Evolutionary conservation across 306 rosid species (phyloP), one percentile per base, ranked within the genome.

Genomic region (Cicer bijugum): DNA sequence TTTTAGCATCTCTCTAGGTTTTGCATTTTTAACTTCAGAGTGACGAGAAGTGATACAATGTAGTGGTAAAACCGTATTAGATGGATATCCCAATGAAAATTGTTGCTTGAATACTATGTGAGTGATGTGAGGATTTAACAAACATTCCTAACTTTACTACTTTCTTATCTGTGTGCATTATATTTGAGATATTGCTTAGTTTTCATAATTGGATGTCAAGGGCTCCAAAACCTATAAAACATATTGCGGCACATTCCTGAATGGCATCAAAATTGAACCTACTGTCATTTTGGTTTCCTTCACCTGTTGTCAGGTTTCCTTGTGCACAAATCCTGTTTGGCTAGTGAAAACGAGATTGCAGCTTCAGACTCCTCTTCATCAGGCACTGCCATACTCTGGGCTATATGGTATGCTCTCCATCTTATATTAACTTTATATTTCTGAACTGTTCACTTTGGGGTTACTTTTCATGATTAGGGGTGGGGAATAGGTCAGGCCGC

Each of bases 301-400:
- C 77, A 37, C 72, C 77, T 38, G 66, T 82, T 75, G 57, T 70
- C 85, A 94, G 97, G 97, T 91, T 71, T 87, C 85, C 80, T 86
- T 94, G 61, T 94, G 90, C 82, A 94, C 99, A 43, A 88, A 91
- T 82, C 99, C 97, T 60, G 77, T 91, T 66, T 91, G 99, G 97
- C 89, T 94, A 14, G 97, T 94, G 60, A 94, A 94, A 81, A 94
- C 97, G 80, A 88, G 99, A 87, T 74, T 94, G 88, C 97, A 94
- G 88, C 99, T 94, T 85, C 99, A 94, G 85, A 90, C 84, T 82
- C 97, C 96, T 76, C 88, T 90, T 81, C 90, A 89, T 90, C 97
- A 89, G 86, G 82, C 89, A 17, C 96, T 38, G 20, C 97, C 96
- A 37, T 89, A 94, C 85, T 79, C 88, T 60, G 97, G 99, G 80